phyloP scores from a whole-genome alignment of 2,329 filamentous ascomycete species.

The Neonectria punicea region DNA sequence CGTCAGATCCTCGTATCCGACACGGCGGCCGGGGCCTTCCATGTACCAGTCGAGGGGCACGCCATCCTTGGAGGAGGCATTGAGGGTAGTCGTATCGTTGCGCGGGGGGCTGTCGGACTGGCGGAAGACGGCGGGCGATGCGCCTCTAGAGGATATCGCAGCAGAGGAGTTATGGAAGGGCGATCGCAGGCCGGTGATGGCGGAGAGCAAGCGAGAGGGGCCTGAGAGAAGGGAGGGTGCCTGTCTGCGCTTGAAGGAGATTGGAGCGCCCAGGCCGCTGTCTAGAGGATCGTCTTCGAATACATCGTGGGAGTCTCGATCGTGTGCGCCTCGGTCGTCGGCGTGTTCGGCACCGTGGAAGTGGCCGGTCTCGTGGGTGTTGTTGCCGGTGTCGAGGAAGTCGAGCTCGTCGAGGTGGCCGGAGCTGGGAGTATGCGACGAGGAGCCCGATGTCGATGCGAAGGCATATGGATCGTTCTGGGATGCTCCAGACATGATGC shows the following conservation, averaged over 20 bases:
- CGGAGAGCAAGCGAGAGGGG: slow-evolving; percentile 60
- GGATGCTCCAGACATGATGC: slow-evolving; percentile 55
- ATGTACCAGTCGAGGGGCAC: slow-evolving; percentile 81
- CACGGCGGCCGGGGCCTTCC: slow-evolving; percentile 87
- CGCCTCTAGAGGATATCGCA: slow-evolving; percentile 29
- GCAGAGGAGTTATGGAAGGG: slow-evolving; percentile 37
- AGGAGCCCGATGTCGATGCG: slow-evolving; percentile 46
- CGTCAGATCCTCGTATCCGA: slow-evolving; percentile 95
- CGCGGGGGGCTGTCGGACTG: slow-evolving; percentile 25
- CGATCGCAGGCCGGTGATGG: slow-evolving; percentile 49
- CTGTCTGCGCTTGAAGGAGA: slow-evolving; percentile 79
- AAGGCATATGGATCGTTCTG: slow-evolving; percentile 49
- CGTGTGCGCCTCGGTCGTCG: slow-evolving; percentile 16
- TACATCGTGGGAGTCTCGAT: slow-evolving; percentile 45
- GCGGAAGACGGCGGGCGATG: slow-evolving; percentile 32
- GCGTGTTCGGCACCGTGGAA: slow-evolving; percentile 36
- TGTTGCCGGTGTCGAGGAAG: slow-evolving; percentile 51
- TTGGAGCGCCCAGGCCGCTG: slow-evolving; percentile 58
- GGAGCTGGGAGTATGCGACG: slow-evolving; percentile 44
- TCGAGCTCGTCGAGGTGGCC: slow-evolving; percentile 61
- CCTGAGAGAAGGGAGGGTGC: slow-evolving; percentile 60
- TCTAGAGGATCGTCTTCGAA: slow-evolving; percentile 68
- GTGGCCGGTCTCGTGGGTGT: slow-evolving; percentile 51
- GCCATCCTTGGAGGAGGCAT: slow-evolving; percentile 56
- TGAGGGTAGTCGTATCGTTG: slow-evolving; percentile 29